phyloP scores from a whole-genome alignment of 192 early-diverging fungal species.

The Coemansia sp. region DNA sequence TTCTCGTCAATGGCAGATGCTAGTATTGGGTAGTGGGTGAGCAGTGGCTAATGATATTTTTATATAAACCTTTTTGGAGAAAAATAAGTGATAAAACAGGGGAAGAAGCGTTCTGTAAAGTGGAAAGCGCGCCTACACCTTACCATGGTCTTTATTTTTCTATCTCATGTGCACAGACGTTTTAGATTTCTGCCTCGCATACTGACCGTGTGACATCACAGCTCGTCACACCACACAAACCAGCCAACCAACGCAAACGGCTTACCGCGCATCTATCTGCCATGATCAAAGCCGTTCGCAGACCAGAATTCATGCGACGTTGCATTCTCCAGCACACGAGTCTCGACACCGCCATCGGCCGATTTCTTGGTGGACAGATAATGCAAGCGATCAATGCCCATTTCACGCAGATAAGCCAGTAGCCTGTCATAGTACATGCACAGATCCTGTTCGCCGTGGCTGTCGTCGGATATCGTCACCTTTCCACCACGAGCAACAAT shows the following conservation, averaged over 20 bases:
- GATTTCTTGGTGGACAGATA: conserved; percentile 26
- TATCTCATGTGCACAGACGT: no score
- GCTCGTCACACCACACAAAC: background rate
- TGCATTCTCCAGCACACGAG: conserved; percentile 21
- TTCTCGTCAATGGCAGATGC: no score
- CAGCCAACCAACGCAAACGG: background rate
- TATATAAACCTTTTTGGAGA: no score
- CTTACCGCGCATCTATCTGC: no score
- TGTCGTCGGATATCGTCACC: conserved; percentile 90
- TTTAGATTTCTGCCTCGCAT: no score
- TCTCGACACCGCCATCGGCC: conserved; percentile 11
- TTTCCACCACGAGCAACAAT: conserved; percentile 64
- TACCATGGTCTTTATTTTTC: no score
- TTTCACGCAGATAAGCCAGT: conserved; percentile 65
- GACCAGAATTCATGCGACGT: conserved; percentile 39
- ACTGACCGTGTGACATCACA: conserved; percentile 4
- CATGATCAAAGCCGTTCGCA: conserved; percentile 16
- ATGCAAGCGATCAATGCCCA: conserved; percentile 60
- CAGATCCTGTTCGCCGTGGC: conserved; percentile 86
- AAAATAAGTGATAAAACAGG: no score
- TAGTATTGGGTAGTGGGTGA: no score
- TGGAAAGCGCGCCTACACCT: no score
- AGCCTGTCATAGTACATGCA: conserved; percentile 82
- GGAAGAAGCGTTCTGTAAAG: no score
- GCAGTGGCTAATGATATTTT: no score